A percentile compares a stretch with the other conserved stretches of the same genome.
phyloP scores from a whole-genome alignment of 2,329 filamentous ascomycete species.

The Cladorrhinum sp. region DNA sequence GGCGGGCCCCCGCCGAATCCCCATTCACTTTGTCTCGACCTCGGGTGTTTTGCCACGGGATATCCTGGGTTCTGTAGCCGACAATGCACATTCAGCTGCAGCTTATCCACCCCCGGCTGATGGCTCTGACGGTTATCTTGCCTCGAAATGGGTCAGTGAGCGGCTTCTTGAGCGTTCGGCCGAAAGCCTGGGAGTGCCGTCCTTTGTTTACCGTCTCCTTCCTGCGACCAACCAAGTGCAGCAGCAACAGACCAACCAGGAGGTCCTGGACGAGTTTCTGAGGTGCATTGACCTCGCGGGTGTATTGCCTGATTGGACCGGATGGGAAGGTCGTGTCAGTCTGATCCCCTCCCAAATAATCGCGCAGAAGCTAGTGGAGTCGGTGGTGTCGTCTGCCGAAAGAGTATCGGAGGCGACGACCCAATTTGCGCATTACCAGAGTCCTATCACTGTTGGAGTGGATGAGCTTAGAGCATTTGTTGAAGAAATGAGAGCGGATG shows the following conservation, averaged over 20 bases:
- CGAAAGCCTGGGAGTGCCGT: not conserved
- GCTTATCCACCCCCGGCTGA: not conserved
- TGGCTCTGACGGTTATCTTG: not conserved
- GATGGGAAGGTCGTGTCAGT: not conserved
- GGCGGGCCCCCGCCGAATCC: not conserved
- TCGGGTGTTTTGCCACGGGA: not conserved
- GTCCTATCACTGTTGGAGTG: not conserved
- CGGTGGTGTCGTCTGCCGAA: not conserved
- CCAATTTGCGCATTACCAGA: not conserved
- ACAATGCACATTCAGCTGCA: not conserved
- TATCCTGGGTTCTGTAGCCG: not conserved
- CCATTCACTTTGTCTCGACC: constrained; percentile 2
- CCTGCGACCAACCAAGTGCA: not conserved
- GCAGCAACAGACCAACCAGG: not conserved
- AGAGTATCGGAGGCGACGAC: not conserved
- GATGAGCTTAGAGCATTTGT: not conserved
- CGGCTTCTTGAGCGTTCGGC: not conserved
- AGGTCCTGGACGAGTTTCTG: not conserved
- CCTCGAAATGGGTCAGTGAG: not conserved
- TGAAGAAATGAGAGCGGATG: not conserved
- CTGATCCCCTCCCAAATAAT: not conserved
- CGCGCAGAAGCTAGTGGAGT: no score
- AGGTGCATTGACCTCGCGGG: not conserved
- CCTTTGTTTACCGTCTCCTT: not conserved
- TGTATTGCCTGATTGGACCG: not conserved